Evolutionary conservation across 805 yeast genomes (phyloP).

Genomic region (Soucietia sequanensis): DNA sequence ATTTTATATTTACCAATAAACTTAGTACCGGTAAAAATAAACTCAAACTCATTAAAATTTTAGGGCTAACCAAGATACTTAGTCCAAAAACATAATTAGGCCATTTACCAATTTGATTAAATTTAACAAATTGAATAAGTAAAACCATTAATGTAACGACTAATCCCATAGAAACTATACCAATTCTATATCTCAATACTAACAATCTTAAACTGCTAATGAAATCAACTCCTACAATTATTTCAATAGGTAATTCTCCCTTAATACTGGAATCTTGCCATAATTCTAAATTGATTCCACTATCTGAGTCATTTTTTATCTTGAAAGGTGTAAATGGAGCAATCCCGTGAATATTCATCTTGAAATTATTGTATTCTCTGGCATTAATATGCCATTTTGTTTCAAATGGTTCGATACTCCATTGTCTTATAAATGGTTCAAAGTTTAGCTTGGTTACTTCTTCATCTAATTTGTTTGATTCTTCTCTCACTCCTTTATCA

Average conservation of each 20-base stretch:
- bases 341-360: slow-evolving; percentile 53
- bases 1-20: slow-evolving; percentile 33
- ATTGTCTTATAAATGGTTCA: slow-evolving; percentile 68
- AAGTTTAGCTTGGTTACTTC: slow-evolving; percentile 26
- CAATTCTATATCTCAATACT: slow-evolving; percentile 74
- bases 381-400: slow-evolving; percentile 73
- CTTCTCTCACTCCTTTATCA: slow-evolving; percentile 7
- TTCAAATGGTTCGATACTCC: slow-evolving; percentile 62
- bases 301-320: slow-evolving; percentile 18
- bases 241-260: slow-evolving; percentile 28
- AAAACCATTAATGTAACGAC: slow-evolving; percentile 53
- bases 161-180: slow-evolving; percentile 68
- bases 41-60: slow-evolving; percentile 19
- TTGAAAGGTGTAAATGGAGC: slow-evolving; percentile 68
- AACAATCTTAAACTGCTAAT: slow-evolving; percentile 63
- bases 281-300: slow-evolving; percentile 42
- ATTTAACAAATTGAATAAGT: slow-evolving; percentile 53
- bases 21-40: slow-evolving; percentile 31
- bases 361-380: slow-evolving; percentile 18
- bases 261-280: slow-evolving; percentile 44
- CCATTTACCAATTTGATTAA: slow-evolving; percentile 25
- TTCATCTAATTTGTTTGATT: slow-evolving; percentile 4
- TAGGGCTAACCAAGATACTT: slow-evolving; percentile 28
- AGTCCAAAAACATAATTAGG: slow-evolving; percentile 41
- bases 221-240: slow-evolving; percentile 50